A percentile compares a stretch with the other conserved stretches of the same genome.
Conservation (phyloP, 305 asterid species). For the Fraxinus paxiana region DNA sequence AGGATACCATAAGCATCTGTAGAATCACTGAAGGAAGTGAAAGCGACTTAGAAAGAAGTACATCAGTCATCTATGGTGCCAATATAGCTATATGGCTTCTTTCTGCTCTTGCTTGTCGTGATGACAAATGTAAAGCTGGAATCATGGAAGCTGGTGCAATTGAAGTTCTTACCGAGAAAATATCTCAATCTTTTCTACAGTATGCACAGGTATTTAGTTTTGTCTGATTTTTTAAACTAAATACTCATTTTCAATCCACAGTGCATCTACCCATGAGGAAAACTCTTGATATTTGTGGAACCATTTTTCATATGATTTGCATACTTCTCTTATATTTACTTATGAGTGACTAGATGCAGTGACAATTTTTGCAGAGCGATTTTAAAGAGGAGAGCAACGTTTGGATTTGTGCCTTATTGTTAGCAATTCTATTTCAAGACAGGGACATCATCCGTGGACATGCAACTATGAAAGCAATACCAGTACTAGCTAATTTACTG, state of each 20-base stretch:
- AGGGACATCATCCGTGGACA: conserved; percentile 81
- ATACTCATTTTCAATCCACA: neutral
- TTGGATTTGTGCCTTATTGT: conserved; percentile 79
- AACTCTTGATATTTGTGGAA: neutral
- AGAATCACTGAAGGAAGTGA: conserved; percentile 40
- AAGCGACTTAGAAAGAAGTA: conserved; percentile 45
- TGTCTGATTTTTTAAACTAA: neutral
- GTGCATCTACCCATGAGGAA: neutral
- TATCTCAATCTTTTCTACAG: conserved; percentile 64
- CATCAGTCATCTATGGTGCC: conserved; percentile 67
- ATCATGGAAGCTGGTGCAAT: conserved; percentile 92
- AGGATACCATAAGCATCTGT: conserved; percentile 60
- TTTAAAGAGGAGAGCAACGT: conserved; percentile 77
- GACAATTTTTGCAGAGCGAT: conserved; percentile 52
- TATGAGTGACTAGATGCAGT: conserved; percentile 16
- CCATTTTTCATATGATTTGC: neutral
- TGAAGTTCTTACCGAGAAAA: conserved; percentile 80
- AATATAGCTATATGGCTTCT: conserved; percentile 89
- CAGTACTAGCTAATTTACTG: conserved; percentile 76
- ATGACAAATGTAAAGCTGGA: conserved; percentile 63
- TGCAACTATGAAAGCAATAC: conserved; percentile 83
- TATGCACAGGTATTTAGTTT: conserved; percentile 56
- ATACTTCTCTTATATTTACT: neutral
- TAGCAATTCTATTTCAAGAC: conserved; percentile 80
- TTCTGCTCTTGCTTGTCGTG: conserved; percentile 73